phyloP scores from a whole-genome alignment of 2,329 filamentous ascomycete genomes.

The Arthroderma sp. region DNA sequence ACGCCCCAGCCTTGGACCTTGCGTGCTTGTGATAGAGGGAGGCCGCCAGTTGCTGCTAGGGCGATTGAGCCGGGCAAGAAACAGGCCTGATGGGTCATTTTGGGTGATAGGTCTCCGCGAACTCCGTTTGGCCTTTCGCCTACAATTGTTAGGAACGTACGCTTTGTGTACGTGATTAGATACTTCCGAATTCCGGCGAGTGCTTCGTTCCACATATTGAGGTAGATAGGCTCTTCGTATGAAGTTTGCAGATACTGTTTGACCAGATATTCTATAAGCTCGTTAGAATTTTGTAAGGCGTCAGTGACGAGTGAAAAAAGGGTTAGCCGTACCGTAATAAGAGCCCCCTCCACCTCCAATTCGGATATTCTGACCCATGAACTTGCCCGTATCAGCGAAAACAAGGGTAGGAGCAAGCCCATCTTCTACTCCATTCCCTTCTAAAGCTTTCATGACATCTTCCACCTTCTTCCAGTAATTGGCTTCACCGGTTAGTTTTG shows the following conservation, averaged over 20 bases:
- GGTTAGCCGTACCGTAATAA: constrained; percentile 54
- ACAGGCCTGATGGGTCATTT: constrained; percentile 97
- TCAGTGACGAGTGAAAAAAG: background rate
- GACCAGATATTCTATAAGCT: constrained; percentile 66
- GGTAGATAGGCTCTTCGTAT: constrained; percentile 70
- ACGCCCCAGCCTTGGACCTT: constrained; percentile 59
- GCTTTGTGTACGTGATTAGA: constrained; percentile 74
- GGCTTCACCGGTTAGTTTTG: constrained; percentile 84
- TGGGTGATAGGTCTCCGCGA: constrained; percentile 52
- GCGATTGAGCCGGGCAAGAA: constrained; percentile 97
- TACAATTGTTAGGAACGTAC: constrained; percentile 72
- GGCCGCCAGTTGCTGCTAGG: constrained; percentile 67
- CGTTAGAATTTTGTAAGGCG: constrained; percentile 5
- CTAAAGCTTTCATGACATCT: constrained; percentile 80
- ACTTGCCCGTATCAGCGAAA: constrained; percentile 62
- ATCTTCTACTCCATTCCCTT: constrained; percentile 64
- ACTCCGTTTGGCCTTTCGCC: constrained; percentile 73
- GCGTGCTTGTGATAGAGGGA: constrained; percentile 60
- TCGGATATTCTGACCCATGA: constrained; percentile 73
- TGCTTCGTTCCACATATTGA: constrained; percentile 84
- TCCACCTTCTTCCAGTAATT: constrained; percentile 88
- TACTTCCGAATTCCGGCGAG: constrained; percentile 79
- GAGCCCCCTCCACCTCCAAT: constrained; percentile 90
- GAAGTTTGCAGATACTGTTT: constrained; percentile 96
- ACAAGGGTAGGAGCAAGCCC: constrained; percentile 89